These are phyloP conservation scores for Lactarius hatsudake DNA, from an alignment of 768 basidiomycete genomes.

Conservation along the genomic window DNA sequence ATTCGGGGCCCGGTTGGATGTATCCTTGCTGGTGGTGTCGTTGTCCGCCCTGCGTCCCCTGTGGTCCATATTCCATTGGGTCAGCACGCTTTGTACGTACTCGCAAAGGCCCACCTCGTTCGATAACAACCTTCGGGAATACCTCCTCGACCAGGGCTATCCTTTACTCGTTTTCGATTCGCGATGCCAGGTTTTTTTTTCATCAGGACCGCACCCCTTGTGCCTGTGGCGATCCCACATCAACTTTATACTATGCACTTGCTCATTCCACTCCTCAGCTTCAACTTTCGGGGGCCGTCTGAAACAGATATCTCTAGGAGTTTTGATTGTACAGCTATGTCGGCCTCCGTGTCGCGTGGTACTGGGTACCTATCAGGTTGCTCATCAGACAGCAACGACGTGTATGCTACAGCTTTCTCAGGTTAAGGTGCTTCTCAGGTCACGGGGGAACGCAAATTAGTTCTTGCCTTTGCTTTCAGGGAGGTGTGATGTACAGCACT, in stretches of 20 bases:
- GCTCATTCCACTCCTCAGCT: neutral
- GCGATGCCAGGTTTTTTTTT: neutral
- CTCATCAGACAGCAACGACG: too few species aligned
- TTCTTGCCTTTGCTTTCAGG: too few species aligned
- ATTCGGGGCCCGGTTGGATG: too few species aligned
- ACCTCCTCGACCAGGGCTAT: neutral
- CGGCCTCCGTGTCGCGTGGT: too few species aligned
- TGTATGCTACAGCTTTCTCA: too few species aligned
- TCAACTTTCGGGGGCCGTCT: neutral
- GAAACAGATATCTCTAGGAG: neutral
- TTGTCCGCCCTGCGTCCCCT: too few species aligned
- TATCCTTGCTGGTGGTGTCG: too few species aligned
- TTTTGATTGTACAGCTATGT: neutral
- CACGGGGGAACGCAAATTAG: too few species aligned
- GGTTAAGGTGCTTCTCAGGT: too few species aligned
- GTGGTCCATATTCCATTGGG: neutral
- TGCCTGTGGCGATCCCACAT: neutral
- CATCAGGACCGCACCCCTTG: neutral
- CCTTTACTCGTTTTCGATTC: neutral
- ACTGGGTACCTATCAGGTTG: too few species aligned
- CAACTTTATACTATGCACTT: neutral
- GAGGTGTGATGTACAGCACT: too few species aligned
- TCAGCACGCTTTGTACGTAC: neutral
- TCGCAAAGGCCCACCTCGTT: neutral
- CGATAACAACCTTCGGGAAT: neutral